phyloP scores from a whole-genome alignment of 768 basidiomycete genomes.

The Termitomyces heimii region DNA sequence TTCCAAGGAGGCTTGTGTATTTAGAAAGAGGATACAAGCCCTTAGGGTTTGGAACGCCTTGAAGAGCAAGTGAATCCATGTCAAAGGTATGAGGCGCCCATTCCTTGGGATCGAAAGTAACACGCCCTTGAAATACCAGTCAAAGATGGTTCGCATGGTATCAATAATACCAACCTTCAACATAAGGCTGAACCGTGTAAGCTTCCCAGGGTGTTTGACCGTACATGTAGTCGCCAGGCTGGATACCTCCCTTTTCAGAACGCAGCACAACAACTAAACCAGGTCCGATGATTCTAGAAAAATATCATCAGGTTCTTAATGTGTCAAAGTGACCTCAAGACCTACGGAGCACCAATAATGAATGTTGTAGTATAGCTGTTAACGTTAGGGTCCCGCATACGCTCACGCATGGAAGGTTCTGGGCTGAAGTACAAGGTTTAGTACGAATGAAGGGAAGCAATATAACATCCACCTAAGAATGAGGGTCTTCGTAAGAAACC shows the following conservation, averaged over 20 bases:
- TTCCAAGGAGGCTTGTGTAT: slow-evolving; percentile 5
- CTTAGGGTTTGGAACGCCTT: slow-evolving; percentile 7
- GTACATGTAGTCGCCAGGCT: slow-evolving; percentile 26
- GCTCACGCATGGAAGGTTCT: slow-evolving; percentile 6
- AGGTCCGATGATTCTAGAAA: slow-evolving; percentile 17
- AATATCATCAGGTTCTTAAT: not conserved
- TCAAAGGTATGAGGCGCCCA: slow-evolving; percentile 12
- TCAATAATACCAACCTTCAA: not conserved
- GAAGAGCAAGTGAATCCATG: slow-evolving; percentile 13
- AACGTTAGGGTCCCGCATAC: slow-evolving; percentile 5
- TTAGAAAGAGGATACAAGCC: not conserved
- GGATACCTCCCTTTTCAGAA: slow-evolving; percentile 22
- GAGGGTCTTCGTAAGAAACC: slow-evolving; percentile 16
- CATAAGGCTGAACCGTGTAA: slow-evolving; percentile 8
- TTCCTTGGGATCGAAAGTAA: slow-evolving; percentile 4
- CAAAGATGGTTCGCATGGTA: too few species aligned
- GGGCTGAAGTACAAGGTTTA: not conserved
- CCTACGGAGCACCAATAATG: slow-evolving; percentile 7
- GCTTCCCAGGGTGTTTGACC: slow-evolving; percentile 18
- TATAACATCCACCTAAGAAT: slow-evolving; percentile 3
- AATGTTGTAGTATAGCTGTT: slow-evolving; percentile 9
- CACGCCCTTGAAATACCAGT: slow-evolving; percentile 7
- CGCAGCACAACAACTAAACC: slow-evolving; percentile 31
- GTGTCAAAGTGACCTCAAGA: not conserved
- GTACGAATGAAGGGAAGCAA: not conserved